Conservation (phyloP, 2,329 filamentous ascomycete genomes). For the Penicillium sp. region DNA sequence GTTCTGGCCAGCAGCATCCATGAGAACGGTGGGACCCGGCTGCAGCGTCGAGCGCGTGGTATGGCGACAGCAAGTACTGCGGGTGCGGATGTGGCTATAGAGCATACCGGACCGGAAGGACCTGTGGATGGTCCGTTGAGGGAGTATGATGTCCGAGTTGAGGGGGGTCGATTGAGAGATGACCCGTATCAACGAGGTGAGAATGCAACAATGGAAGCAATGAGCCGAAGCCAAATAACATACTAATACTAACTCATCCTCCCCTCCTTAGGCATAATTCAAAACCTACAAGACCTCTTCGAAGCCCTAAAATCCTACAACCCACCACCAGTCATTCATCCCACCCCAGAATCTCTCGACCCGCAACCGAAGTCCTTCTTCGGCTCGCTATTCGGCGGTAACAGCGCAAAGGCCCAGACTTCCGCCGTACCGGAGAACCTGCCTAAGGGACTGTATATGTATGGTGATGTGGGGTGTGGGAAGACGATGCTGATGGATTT, state of each 20-base stretch:
- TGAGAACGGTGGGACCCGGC: background rate
- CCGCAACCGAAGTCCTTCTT: conserved; percentile 59
- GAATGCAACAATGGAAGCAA: too few species aligned
- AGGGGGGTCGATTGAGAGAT: conserved; percentile 73
- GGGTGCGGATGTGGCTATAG: background rate
- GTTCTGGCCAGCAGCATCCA: background rate
- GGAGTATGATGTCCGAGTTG: conserved; percentile 85
- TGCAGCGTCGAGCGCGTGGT: conserved; percentile 12
- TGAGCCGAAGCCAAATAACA: too few species aligned
- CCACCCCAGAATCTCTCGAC: conserved; percentile 72
- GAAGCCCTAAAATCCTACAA: conserved; percentile 76
- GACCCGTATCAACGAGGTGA: conserved; percentile 88
- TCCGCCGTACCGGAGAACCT: conserved; percentile 68
- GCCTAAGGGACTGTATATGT: conserved; percentile 90
- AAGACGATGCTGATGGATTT: conserved; percentile 99
- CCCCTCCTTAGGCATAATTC: conserved; percentile 71
- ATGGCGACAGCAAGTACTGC: conserved; percentile 20
- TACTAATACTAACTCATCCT: background rate
- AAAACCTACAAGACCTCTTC: conserved; percentile 86
- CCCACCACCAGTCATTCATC: conserved; percentile 75
- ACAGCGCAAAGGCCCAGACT: conserved; percentile 24
- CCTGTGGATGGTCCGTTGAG: conserved; percentile 69
- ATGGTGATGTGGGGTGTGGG: conserved; percentile 92
- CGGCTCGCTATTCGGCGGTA: conserved; percentile 48
- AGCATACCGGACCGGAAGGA: too few species aligned